Percentiles rank a stretch among this genome's conserved stretches.
Evolutionary conservation across 805 yeast species (phyloP).

Genomic region (Blastobotrys chiropterorum): DNA sequence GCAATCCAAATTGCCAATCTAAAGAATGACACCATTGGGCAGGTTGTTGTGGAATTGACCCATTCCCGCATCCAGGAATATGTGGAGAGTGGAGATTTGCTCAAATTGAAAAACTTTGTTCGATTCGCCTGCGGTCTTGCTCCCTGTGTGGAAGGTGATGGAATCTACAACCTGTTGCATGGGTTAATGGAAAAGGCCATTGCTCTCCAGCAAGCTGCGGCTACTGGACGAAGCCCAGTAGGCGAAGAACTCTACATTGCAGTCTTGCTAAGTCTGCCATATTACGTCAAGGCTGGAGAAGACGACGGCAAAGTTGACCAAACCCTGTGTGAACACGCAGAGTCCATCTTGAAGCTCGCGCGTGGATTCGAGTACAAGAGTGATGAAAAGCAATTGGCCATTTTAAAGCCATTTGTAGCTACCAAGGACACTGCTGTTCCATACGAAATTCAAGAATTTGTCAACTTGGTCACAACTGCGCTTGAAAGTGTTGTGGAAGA

Average conservation of each 20-base stretch:
- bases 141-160: constrained; percentile 53
- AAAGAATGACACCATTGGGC: constrained; percentile 58
- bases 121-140: constrained; percentile 64
- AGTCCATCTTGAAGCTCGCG: constrained; percentile 3
- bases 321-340: constrained; percentile 37
- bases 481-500: constrained; percentile 12
- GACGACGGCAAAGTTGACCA: constrained; percentile 32
- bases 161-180: constrained; percentile 42
- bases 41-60: constrained; percentile 60
- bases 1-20: constrained; percentile 62
- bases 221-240: constrained; percentile 43
- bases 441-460: constrained; percentile 30
- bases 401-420: constrained; percentile 4
- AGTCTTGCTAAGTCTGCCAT: constrained; percentile 60
- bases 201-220: constrained; percentile 41
- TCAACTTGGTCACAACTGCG: constrained; percentile 19
- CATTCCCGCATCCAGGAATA: constrained; percentile 57
- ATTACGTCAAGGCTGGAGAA: constrained; percentile 36
- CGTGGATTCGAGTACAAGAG: constrained; percentile 3
- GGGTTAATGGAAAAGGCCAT: constrained; percentile 52
- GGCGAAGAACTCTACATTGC: constrained; percentile 66
- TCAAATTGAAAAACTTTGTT: constrained; percentile 59
- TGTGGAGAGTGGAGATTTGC: constrained; percentile 47
- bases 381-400: neutral
- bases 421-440: constrained; percentile 19